Conservation (phyloP, 768 basidiomycete species). For the Peribolospora kevripleyi region DNA sequence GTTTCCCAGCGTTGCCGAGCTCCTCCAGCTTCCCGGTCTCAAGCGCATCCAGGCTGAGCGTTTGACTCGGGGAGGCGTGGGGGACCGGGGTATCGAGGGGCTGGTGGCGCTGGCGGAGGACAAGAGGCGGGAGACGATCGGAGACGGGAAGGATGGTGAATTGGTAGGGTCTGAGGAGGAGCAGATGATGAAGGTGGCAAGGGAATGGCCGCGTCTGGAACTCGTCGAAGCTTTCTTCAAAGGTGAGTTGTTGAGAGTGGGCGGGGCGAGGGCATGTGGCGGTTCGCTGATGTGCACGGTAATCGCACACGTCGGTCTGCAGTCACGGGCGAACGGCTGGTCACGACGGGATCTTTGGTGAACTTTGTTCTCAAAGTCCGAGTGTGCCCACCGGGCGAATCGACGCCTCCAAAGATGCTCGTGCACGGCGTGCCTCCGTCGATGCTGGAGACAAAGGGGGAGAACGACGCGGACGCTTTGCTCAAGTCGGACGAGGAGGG, state of each 20-base stretch:
- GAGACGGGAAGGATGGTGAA: neutral
- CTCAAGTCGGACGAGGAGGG: conserved; percentile 18
- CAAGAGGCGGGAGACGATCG: conserved; percentile 7
- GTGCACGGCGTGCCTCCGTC: conserved; percentile 14
- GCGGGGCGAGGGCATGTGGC: neutral
- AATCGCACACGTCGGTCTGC: neutral
- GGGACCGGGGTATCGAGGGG: conserved; percentile 2
- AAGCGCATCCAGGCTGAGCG: conserved; percentile 20
- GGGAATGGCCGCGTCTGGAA: conserved; percentile 50
- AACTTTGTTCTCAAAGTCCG: conserved; percentile 65
- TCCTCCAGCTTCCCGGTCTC: conserved; percentile 61
- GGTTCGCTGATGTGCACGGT: neutral
- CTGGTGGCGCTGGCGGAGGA: conserved; percentile 9
- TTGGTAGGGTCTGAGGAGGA: conserved; percentile 1
- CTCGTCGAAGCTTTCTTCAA: conserved; percentile 63
- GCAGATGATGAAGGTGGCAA: conserved; percentile 38
- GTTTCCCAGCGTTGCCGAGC: conserved; percentile 16
- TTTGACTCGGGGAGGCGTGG: conserved; percentile 11
- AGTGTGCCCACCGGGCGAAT: conserved; percentile 31
- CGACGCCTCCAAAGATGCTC: conserved; percentile 10
- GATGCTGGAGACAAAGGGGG: conserved; percentile 18
- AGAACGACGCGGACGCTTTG: conserved; percentile 25
- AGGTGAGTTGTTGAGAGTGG: conserved; percentile 27
- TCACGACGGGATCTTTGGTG: conserved; percentile 72
- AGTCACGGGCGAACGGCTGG: conserved; percentile 76